These are phyloP conservation scores for Ophiostoma triangulosporum DNA, from an alignment of 2,329 filamentous ascomycete species.

Conservation along the genomic window DNA sequence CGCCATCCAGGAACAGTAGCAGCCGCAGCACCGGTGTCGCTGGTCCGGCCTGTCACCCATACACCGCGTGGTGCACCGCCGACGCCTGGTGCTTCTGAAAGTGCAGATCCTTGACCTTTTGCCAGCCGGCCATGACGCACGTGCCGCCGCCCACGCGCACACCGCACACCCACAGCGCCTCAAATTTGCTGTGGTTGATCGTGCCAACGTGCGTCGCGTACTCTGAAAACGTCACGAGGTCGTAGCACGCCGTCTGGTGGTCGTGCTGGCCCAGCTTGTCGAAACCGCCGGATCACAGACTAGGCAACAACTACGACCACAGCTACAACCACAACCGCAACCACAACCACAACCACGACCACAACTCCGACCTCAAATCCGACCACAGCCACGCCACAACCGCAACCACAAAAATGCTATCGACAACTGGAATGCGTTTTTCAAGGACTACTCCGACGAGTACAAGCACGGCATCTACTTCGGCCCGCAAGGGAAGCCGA, in stretches of 20 bases:
- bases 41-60: slow-evolving; percentile 35
- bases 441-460: background rate
- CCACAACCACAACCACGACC: background rate
- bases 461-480: background rate
- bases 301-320: no score
- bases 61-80: slow-evolving; percentile 30
- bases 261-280: no score
- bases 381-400: background rate
- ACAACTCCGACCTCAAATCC: no score
- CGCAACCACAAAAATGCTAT: background rate
- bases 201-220: slow-evolving; percentile 25
- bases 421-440: background rate
- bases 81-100: slow-evolving; percentile 32
- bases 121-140: slow-evolving; percentile 36
- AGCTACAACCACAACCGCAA: no score
- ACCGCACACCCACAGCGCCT: slow-evolving; percentile 22
- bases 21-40: slow-evolving; percentile 32
- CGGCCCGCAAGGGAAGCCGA: background rate
- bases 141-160: slow-evolving; percentile 29
- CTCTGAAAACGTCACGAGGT: slow-evolving; percentile 30
- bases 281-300: no score
- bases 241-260: slow-evolving; percentile 30
- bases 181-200: slow-evolving; percentile 26
- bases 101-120: slow-evolving; percentile 32
- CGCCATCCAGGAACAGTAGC: slow-evolving; percentile 31